Base-by-base conservation (phyloP, 2,329 filamentous ascomycete genomes). In the Chalara sp. region DNA sequence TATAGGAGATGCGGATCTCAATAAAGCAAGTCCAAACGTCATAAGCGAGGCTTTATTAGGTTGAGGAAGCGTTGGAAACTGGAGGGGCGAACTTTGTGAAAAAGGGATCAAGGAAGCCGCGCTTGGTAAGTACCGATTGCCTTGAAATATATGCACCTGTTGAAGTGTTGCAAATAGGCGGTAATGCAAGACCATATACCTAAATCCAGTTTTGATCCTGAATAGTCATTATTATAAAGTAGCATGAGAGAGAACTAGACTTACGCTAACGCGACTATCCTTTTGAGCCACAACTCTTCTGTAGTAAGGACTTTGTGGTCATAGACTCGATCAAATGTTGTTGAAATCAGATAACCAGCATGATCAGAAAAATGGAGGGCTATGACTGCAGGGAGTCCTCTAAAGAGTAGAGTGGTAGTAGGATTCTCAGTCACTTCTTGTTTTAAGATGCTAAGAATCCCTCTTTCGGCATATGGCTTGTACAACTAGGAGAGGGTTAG, bases 91-190 rank as follows among this genome's bases (percentile, higher is more conserved):
- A 5, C 49, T 32, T 12, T 52, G 37, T 3, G 59, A 54, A 12
- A 65, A 66, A 21, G 63, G 64, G 21, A 65, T 56, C 35, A 64
- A 59, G 6, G 60, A 65, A 29, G 28, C 46, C 3, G 61, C 47
- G 10, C 44, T 56, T 3, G 63, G 63, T 5, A 65, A 48, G 6
- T 54, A 44, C 28, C 47, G 53, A 6, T 50, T 53, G 6, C 53
- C 39, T 11, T 62, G 52, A 10, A 65, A 56, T 21, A 67, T 53
- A 32, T 60, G 52, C 6, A 67, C 54, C 42, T 67, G 64, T 37
- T 66, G 61, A 2, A 66, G 56, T 32, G 62, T 60, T 12, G 63
- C 59, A 53, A 64, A 66, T 47, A 65, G 55, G 6, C 60, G 58
- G 37, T 64, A 53, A 46, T 66, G 61, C 5, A 65, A 47, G 2